Conservation (phyloP, 306 rosid species). For the Biancaea sappan region DNA sequence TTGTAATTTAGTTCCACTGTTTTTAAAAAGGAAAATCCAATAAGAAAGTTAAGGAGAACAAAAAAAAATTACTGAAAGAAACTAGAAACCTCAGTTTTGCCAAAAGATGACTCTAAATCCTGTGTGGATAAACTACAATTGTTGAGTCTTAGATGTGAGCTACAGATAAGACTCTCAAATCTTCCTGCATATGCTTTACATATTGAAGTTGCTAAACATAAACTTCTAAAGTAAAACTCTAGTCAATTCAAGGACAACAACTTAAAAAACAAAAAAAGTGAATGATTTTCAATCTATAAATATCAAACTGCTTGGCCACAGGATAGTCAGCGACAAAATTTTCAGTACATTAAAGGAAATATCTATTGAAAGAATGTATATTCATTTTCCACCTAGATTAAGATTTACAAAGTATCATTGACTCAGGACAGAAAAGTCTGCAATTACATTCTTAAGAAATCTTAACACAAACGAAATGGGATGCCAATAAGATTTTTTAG, state of each 20-base stretch:
- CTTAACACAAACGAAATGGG: background rate
- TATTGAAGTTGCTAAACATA: background rate
- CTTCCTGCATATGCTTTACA: background rate
- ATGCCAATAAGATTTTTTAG: background rate
- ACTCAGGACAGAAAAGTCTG: background rate
- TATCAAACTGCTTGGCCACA: background rate
- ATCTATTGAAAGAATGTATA: constrained; percentile 5
- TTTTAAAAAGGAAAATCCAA: background rate
- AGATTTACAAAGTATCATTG: background rate
- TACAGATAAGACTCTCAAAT: background rate
- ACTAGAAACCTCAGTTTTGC: background rate
- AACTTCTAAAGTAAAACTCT: background rate
- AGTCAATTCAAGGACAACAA: background rate
- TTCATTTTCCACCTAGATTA: constrained; percentile 7
- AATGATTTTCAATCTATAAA: background rate
- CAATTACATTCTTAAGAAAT: background rate
- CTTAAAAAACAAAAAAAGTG: background rate
- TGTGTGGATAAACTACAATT: background rate
- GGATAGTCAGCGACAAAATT: constrained; percentile 10
- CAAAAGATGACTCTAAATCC: background rate
- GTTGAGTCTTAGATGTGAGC: background rate
- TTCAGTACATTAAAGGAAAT: background rate
- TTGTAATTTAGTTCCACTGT: background rate
- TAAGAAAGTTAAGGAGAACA: background rate
- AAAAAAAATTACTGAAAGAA: background rate